A percentile compares a stretch with the other conserved stretches of the same genome.
These are phyloP conservation scores for Chlorella sp. DNA, from an alignment of 139 green algal genomes.

Conservation along the genomic window DNA sequence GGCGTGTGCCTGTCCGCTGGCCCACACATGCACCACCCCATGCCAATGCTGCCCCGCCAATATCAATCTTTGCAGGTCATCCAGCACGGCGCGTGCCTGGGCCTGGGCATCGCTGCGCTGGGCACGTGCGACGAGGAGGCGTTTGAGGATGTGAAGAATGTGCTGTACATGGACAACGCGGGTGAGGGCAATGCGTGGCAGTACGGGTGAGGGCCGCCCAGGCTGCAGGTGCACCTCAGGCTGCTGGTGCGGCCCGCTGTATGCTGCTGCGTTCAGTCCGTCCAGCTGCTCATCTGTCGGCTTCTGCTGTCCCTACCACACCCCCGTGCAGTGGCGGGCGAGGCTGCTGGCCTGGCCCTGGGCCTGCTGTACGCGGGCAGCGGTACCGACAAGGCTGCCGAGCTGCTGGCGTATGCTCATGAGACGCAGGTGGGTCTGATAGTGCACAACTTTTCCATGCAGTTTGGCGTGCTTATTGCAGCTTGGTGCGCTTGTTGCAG, in stretches of 20 bases:
- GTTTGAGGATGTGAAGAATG: slow-evolving; percentile 96
- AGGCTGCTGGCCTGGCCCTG: slow-evolving; percentile 89
- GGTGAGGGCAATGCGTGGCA: slow-evolving; percentile 43
- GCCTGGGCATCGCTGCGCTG: slow-evolving; percentile 91
- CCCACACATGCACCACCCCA: no score
- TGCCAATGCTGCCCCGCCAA: not conserved
- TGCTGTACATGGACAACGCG: slow-evolving; percentile 90
- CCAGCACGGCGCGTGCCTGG: slow-evolving; percentile 97
- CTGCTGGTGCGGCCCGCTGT: no score
- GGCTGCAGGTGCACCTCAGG: no score
- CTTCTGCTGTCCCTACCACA: no score
- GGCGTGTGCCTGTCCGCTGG: no score
- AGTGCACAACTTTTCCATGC: no score
- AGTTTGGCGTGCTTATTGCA: no score
- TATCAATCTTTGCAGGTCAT: slow-evolving; percentile 58
- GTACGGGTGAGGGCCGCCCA: not conserved
- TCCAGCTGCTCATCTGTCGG: no score
- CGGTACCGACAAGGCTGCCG: slow-evolving; percentile 72
- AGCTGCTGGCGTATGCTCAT: slow-evolving; percentile 97
- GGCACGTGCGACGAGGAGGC: slow-evolving; percentile 86
- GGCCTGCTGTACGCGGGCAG: slow-evolving; percentile 90
- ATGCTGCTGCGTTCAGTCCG: no score
- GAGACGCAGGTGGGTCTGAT: slow-evolving; percentile 89
- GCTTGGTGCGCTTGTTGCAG: no score
- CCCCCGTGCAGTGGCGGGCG: slow-evolving; percentile 71